phyloP scores from a whole-genome alignment of 176 grass and related monocot genomes.

The Zoysia pacifica region DNA sequence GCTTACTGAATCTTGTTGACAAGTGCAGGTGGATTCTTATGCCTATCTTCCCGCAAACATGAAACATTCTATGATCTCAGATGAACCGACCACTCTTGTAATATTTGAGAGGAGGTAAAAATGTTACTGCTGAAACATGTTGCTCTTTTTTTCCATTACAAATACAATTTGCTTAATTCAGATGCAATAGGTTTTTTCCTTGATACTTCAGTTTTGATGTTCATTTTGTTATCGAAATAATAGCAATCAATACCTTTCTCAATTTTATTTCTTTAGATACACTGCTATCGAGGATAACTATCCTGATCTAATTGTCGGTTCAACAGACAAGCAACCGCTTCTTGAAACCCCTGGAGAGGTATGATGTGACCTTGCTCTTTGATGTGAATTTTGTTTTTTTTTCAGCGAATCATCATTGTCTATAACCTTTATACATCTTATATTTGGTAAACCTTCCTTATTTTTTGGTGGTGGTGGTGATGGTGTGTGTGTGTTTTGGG shows the following conservation, averaged over 20 bases:
- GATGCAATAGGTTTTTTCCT: slow-evolving; percentile 14
- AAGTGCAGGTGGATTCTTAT: slow-evolving; percentile 86
- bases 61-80: slow-evolving; percentile 65
- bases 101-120: slow-evolving; percentile 80
- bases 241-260: not conserved
- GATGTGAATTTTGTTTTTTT: slow-evolving; percentile 23
- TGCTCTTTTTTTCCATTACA: slow-evolving; percentile 17
- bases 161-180: slow-evolving; percentile 12
- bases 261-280: slow-evolving; percentile 57
- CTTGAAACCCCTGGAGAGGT: slow-evolving; percentile 98
- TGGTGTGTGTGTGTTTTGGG: not conserved
- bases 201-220: not conserved
- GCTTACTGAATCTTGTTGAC: slow-evolving; percentile 19
- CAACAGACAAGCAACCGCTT: slow-evolving; percentile 84
- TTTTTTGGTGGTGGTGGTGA: not conserved
- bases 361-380: slow-evolving; percentile 3
- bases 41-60: slow-evolving; percentile 87
- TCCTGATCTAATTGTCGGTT: slow-evolving; percentile 68
- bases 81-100: slow-evolving; percentile 57
- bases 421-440: not conserved
- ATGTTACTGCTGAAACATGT: slow-evolving; percentile 17
- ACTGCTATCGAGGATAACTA: slow-evolving; percentile 45
- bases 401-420: not conserved
- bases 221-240: slow-evolving; percentile 18
- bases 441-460: not conserved